These are phyloP conservation scores for Grosmannia clavigera DNA, from an alignment of 2,329 filamentous ascomycete species.

Conservation along the genomic window DNA sequence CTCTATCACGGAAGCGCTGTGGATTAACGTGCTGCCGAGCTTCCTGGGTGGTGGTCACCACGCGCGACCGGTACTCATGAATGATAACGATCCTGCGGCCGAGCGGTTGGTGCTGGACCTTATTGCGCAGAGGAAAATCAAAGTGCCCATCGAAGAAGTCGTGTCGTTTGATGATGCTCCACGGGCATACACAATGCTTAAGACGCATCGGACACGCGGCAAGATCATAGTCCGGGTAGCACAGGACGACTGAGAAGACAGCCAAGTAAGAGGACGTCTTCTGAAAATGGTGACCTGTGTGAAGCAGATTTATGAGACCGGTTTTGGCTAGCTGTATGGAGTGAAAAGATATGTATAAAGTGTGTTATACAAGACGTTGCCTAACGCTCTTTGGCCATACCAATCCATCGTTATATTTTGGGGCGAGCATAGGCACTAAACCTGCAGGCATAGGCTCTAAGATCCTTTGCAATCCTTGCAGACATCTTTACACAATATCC, in stretches of 20 bases:
- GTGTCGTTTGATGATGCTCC: slow-evolving; percentile 14
- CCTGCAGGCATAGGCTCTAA: no score
- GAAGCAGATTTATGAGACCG: no score
- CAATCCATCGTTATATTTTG: no score
- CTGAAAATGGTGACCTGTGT: no score
- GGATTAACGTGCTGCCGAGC: slow-evolving; percentile 8
- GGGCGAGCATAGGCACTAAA: no score
- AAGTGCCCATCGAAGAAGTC: slow-evolving; percentile 12
- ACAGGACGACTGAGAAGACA: neutral
- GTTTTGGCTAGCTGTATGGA: no score
- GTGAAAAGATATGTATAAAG: no score
- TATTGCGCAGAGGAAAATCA: slow-evolving; percentile 17
- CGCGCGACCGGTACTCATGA: slow-evolving; percentile 6
- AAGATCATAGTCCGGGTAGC: slow-evolving; percentile 16
- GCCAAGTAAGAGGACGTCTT: no score
- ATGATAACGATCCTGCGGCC: slow-evolving; percentile 5
- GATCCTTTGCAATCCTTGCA: no score
- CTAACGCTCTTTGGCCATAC: no score
- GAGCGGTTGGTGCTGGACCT: slow-evolving; percentile 12
- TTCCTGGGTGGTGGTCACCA: slow-evolving; percentile 11
- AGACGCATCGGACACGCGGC: slow-evolving; percentile 8
- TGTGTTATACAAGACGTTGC: no score
- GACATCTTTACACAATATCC: no score
- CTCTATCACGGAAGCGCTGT: neutral
- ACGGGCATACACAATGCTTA: slow-evolving; percentile 14